Evolutionary conservation across 768 basidiomycete species (phyloP).

Genomic region (Suillus occidentalis): DNA sequence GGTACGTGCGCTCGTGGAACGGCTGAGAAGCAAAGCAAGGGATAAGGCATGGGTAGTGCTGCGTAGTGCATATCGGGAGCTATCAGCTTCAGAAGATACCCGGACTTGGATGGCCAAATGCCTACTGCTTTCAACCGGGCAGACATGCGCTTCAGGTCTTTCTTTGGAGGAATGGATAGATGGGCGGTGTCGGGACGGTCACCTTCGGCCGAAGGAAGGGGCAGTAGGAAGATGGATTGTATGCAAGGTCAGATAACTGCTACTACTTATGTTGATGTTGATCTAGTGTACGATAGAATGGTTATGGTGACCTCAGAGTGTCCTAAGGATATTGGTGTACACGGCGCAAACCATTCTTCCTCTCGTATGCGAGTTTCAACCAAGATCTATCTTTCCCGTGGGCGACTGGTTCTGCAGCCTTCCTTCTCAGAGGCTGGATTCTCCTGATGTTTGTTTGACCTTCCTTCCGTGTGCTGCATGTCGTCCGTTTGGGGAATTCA

Average conservation of each 20-base stretch:
- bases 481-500: neutral
- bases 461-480: neutral
- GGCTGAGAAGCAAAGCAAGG: slow-evolving; percentile 50
- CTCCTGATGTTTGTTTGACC: neutral
- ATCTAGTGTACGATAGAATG: neutral
- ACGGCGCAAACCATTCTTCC: neutral
- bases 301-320: neutral
- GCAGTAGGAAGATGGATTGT: slow-evolving; percentile 60
- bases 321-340: neutral
- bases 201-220: slow-evolving; percentile 55
- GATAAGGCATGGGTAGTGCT: slow-evolving; percentile 59
- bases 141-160: slow-evolving; percentile 27
- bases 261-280: neutral
- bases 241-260: slow-evolving; percentile 44
- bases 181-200: slow-evolving; percentile 40
- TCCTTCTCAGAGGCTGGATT: neutral
- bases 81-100: slow-evolving; percentile 41
- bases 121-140: slow-evolving; percentile 44
- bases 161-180: slow-evolving; percentile 57
- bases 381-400: neutral
- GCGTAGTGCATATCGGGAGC: slow-evolving; percentile 63
- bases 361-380: neutral
- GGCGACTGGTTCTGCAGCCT: neutral
- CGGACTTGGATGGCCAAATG: slow-evolving; percentile 48
- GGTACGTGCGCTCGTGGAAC: slow-evolving; percentile 43